Base-by-base conservation (phyloP, 805 yeast genomes). In the Debaryomyces tyrocola region DNA sequence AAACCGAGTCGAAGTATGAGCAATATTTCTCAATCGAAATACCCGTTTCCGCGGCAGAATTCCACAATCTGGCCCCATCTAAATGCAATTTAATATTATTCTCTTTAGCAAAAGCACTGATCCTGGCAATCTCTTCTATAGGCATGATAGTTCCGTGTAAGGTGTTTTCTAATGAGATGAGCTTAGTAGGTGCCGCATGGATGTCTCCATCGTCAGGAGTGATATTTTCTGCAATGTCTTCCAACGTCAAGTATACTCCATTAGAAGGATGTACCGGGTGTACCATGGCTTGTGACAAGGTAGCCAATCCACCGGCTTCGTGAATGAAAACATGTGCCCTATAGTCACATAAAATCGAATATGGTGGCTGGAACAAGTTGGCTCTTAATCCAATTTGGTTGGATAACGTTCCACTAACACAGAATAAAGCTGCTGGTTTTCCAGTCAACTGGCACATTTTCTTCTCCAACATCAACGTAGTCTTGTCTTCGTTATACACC, bases 51-150 rank as follows among this genome's bases (percentile, higher is more conserved):
- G 78, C 86, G 35, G 83, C 73, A n/a, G 97, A 97, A 63, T 87
- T 88, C 91, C 95, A 90, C 42, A 91, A 69, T 57, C 98, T 79
- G n/a, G 97, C 98, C 51, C 97, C 98, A 63, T 91, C 98, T 57
- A 90, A 80, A 59, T 92, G 97, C 54, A 90, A 64, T 46, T 72
- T 76, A 45, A 88, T 67, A 45, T 73, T 74, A 54, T 83, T 74
- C 24, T 69, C 77, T 44, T 75, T 73, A 52, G 92, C 88, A 77
- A 87, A 91, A 36, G 69, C 75, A 37, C 85, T 77, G 56, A 91
- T 91, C 46, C 80, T 78, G 47, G 70, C 69, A 45, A 91, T 75
- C 63, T 91, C 97, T 29, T 85, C 92, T 37, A 84, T 57, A 7
- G 98, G 98, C 64, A 80, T 78, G 38, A 91, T 68, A 33, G 85